Conservation (phyloP, 257 asterid genomes). For the Lithospermum erythrorhizon region DNA sequence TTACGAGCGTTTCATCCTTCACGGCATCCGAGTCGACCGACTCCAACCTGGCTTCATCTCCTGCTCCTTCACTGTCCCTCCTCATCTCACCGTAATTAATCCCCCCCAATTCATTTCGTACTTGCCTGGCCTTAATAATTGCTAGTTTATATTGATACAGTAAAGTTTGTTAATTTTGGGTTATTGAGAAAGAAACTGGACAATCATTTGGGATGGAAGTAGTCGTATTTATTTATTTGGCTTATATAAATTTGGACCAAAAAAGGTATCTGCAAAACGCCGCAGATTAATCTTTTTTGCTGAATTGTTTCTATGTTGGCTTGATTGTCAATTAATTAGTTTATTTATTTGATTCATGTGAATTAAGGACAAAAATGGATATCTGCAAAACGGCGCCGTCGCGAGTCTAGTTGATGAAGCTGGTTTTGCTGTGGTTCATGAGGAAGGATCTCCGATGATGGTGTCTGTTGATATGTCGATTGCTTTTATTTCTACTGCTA, state of each 20-base stretch:
- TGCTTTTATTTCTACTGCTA: constrained; percentile 49
- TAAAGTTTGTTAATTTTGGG: too few species aligned
- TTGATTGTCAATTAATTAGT: neutral
- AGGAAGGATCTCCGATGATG: constrained; percentile 39
- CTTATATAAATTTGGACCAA: too few species aligned
- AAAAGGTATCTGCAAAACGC: too few species aligned
- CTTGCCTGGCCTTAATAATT: too few species aligned
- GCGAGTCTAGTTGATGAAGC: constrained; percentile 51
- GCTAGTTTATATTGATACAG: too few species aligned
- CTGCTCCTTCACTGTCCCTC: constrained; percentile 64
- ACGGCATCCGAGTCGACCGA: constrained; percentile 53
- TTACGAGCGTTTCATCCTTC: constrained; percentile 47
- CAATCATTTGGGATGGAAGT: too few species aligned
- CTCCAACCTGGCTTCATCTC: constrained; percentile 41
- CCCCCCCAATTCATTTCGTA: neutral
- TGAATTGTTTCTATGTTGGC: neutral
- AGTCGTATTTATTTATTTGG: too few species aligned
- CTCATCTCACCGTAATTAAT: constrained; percentile 52
- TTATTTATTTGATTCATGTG: neutral
- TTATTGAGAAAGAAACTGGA: too few species aligned
- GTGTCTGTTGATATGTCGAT: constrained; percentile 78
- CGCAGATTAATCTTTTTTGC: too few species aligned
- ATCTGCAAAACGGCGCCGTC: constrained; percentile 52
- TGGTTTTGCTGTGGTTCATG: constrained; percentile 53
- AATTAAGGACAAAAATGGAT: constrained; percentile 47